Conservation (phyloP, 2,329 filamentous ascomycete species). For the Fusarium sp. region DNA sequence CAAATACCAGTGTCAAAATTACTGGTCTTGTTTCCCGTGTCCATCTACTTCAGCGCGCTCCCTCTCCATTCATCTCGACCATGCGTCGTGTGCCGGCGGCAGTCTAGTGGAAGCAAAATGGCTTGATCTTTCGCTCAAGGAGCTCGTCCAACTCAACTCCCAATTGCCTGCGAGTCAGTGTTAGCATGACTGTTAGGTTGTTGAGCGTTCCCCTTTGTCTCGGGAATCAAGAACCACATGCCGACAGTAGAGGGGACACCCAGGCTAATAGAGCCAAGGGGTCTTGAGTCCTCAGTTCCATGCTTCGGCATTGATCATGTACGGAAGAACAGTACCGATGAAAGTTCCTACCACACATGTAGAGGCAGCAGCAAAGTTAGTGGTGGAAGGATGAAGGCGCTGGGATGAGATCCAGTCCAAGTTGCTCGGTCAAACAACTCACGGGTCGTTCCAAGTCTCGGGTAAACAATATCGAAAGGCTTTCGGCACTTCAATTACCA, state of each 20-base stretch:
- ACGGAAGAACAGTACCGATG: conserved; percentile 45
- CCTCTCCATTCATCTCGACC: not conserved
- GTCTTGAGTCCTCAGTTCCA: conserved; percentile 50
- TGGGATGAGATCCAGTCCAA: not conserved
- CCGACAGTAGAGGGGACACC: conserved; percentile 40
- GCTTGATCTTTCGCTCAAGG: conserved; percentile 8
- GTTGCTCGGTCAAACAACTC: not conserved
- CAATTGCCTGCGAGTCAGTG: no score
- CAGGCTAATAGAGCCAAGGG: conserved; percentile 46
- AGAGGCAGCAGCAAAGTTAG: conserved; percentile 34
- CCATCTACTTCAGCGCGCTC: not conserved
- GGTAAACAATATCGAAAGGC: not conserved
- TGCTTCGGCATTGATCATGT: conserved; percentile 49
- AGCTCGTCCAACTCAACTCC: no score
- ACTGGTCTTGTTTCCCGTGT: not conserved
- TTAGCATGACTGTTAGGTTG: no score
- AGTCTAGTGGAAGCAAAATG: conserved; percentile 6
- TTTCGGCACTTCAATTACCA: not conserved
- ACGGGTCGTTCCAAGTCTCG: not conserved
- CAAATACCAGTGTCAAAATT: not conserved
- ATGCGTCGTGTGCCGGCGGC: not conserved
- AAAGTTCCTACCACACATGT: conserved; percentile 41
- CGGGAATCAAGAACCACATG: conserved; percentile 47
- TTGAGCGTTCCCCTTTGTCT: conserved; percentile 39
- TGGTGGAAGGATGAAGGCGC: conserved; percentile 42